phyloP scores from a whole-genome alignment of 345 rosid species.

The Xanthoceras sorbifolium region DNA sequence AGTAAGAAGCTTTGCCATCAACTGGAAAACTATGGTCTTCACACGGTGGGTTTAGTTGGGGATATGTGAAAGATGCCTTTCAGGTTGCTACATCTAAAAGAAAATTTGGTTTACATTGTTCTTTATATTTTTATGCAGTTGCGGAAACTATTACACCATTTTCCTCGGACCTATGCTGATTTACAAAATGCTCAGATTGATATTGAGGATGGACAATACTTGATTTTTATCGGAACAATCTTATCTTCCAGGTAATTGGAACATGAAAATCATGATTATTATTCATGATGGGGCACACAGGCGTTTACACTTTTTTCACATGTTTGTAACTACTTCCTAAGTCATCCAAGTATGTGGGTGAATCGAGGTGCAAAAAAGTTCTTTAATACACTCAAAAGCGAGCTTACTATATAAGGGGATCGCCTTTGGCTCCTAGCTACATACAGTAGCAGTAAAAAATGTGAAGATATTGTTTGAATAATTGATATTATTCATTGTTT shows the following conservation, averaged over 20 bases:
- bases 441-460: not conserved
- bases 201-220: conserved; percentile 82
- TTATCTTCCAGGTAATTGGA: conserved; percentile 72
- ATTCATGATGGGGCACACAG: not conserved
- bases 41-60: conserved; percentile 57
- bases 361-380: not conserved
- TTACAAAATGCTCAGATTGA: conserved; percentile 76
- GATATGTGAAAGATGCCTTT: conserved; percentile 1
- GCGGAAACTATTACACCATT: conserved; percentile 81
- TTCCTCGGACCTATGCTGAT: conserved; percentile 94
- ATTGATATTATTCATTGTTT: too few relatives aligned
- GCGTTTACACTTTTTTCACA: not conserved
- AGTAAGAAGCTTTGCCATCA: conserved; percentile 60
- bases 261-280: not conserved
- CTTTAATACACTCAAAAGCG: not conserved
- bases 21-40: conserved; percentile 77
- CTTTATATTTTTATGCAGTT: conserved; percentile 46
- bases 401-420: not conserved
- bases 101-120: conserved; percentile 25
- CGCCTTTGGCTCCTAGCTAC: not conserved
- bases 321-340: not conserved
- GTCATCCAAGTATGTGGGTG: not conserved
- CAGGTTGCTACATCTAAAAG: conserved; percentile 7
- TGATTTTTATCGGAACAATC: conserved; percentile 79
- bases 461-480: too few relatives aligned